phyloP scores from a whole-genome alignment of 306 rosid genomes.

The Urtica urens region DNA sequence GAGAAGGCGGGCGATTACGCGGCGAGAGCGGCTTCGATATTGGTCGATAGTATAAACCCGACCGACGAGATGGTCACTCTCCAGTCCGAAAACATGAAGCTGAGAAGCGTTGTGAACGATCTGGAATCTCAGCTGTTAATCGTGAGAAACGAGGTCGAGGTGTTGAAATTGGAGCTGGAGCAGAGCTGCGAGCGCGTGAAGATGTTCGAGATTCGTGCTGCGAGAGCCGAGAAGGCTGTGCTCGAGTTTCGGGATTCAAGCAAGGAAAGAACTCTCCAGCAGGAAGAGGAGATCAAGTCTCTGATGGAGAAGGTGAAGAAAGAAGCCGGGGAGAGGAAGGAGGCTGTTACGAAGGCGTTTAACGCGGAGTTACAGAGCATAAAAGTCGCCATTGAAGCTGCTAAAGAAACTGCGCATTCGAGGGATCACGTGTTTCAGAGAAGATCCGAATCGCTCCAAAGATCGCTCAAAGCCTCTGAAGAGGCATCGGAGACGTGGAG shows the following conservation, averaged over 20 bases:
- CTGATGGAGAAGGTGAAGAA: constrained; percentile 51
- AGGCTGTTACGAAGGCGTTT: constrained; percentile 48
- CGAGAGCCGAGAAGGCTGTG: constrained; percentile 43
- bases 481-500: too few species aligned
- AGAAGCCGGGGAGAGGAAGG: too few species aligned
- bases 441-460: too few species aligned
- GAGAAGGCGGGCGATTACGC: constrained; percentile 45
- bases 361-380: constrained; percentile 47
- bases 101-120: constrained; percentile 38
- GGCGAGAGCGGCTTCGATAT: constrained; percentile 30
- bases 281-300: constrained; percentile 48
- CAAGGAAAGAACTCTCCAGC: constrained; percentile 30
- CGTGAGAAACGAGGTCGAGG: constrained; percentile 36
- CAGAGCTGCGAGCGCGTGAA: constrained; percentile 28
- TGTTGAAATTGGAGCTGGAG: constrained; percentile 45
- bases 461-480: constrained; percentile 56
- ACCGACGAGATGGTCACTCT: constrained; percentile 36
- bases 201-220: constrained; percentile 41
- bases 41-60: constrained; percentile 29
- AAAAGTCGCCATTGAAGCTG: too few species aligned
- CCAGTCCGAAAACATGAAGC: constrained; percentile 47
- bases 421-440: too few species aligned
- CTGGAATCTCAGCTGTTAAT: constrained; percentile 45
- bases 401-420: constrained; percentile 48
- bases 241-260: constrained; percentile 43